Conservation (phyloP, 2,329 filamentous ascomycete species). For the Fusarium stilboides region DNA sequence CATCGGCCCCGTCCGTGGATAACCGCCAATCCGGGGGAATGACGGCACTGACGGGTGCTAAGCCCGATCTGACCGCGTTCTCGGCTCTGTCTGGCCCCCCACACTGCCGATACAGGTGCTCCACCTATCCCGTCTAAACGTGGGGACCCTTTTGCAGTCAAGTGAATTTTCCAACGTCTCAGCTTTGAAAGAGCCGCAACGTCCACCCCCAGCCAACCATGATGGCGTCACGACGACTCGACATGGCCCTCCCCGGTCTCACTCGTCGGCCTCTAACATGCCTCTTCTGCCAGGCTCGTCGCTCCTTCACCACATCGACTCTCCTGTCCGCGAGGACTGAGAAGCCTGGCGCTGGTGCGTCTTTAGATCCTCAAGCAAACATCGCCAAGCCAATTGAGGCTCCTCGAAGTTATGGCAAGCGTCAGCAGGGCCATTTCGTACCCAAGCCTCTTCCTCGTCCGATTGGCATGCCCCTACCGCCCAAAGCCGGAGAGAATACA, state of each 20-base stretch:
- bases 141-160: conserved; percentile 18
- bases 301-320: conserved; percentile 63
- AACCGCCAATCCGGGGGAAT: conserved; percentile 56
- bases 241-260: conserved; percentile 50
- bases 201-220: conserved; percentile 26
- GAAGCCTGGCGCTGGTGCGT: conserved; percentile 56
- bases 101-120: conserved; percentile 40
- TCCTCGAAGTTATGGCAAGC: conserved; percentile 72
- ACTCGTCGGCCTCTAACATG: conserved; percentile 59
- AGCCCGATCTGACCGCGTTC: conserved; percentile 41
- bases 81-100: conserved; percentile 40
- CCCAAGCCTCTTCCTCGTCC: conserved; percentile 77
- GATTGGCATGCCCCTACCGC: conserved; percentile 84
- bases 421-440: conserved; percentile 66
- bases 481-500: conserved; percentile 84
- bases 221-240: conserved; percentile 55
- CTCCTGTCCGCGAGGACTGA: conserved; percentile 49
- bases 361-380: conserved; percentile 57
- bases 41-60: conserved; percentile 40
- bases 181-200: conserved; percentile 31
- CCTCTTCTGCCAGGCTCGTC: conserved; percentile 67
- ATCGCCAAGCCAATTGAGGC: conserved; percentile 68
- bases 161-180: conserved; percentile 42
- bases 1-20: conserved; percentile 55
- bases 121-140: conserved; percentile 28